phyloP scores from a whole-genome alignment of 257 asterid genomes.

The Nicotiana attenuata region DNA sequence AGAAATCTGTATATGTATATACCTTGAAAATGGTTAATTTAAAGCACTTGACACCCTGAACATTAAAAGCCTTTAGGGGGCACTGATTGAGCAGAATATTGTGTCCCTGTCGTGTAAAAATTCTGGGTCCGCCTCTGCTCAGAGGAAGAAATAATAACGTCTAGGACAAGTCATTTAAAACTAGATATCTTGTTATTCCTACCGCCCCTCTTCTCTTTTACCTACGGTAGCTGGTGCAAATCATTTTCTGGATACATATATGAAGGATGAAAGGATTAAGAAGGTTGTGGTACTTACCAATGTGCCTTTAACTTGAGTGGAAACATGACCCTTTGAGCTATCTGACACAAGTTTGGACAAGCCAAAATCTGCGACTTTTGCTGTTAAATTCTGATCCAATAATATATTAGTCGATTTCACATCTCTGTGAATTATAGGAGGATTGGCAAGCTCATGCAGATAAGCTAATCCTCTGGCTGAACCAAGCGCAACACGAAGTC shows the following conservation, averaged over 20 bases:
- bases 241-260: background rate
- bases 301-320: conserved; percentile 97
- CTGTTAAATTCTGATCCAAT: conserved; percentile 76
- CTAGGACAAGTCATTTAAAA: background rate
- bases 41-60: too few species aligned
- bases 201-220: background rate
- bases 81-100: too few species aligned
- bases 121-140: too few species aligned
- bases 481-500: conserved; percentile 71
- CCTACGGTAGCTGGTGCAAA: background rate
- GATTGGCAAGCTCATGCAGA: conserved; percentile 86
- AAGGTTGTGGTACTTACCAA: conserved; percentile 39
- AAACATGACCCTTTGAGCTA: conserved; percentile 75
- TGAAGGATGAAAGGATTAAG: background rate
- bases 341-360: conserved; percentile 39
- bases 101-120: too few species aligned
- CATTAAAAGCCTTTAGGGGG: too few species aligned
- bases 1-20: too few species aligned
- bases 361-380: conserved; percentile 75
- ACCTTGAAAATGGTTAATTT: too few species aligned
- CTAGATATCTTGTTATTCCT: background rate
- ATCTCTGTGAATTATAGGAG: conserved; percentile 37
- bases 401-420: conserved; percentile 59
- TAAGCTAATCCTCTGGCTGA: conserved; percentile 95
- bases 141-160: too few species aligned